Base-by-base conservation (phyloP, 2,329 filamentous ascomycete genomes). In the Pseudogymnoascus sp. region DNA sequence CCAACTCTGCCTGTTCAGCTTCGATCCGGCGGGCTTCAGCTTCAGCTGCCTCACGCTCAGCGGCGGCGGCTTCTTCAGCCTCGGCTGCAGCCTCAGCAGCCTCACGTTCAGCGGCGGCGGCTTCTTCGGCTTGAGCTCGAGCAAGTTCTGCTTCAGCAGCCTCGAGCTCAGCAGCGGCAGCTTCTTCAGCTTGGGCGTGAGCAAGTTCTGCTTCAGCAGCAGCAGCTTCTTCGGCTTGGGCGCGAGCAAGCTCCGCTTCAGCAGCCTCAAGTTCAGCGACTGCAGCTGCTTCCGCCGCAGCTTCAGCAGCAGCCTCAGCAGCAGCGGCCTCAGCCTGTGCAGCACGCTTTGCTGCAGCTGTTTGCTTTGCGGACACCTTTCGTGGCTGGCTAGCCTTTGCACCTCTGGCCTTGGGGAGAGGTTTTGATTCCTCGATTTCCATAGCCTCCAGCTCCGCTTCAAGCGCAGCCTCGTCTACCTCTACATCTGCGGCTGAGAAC, bases 371-470 rank as follows among this genome's bases (percentile, higher is more conserved):
- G 11, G 71, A 71, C 6, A 65, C 65, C 62, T 73, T 71, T 61
- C 70, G 66, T 44, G 66, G 66, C 60, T 69, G 65, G 40, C 69
- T 73, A n/a, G 56, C 69, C 62, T 71, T 73, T 25, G 66, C 67
- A 12, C 65, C 67, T 59, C 67, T 73, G 6, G 68, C 65, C 63
- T 70, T 73, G 14, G 70, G 64, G 42, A 70, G 65, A 23, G 69
- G 67, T 59, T 69, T 70, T 0, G 67, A 65, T 7, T 65, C 63
- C 59, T 71, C 67, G n/a, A 63, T 42, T 44, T 71, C 69, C 68
- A 73, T 70, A 31, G 67, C 66, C 38, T 73, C 63, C 8, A 73
- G 62, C 50, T 73, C 71, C 8, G 67, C 69, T 28, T 72, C 71
- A 42, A 73, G 69, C 10, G 59, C 66, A 12, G 65, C 68, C 38